Evolutionary conservation across 495 filamentous ascomycete genomes (phyloP).

Genomic region (Barbatosphaeria neglecta): DNA sequence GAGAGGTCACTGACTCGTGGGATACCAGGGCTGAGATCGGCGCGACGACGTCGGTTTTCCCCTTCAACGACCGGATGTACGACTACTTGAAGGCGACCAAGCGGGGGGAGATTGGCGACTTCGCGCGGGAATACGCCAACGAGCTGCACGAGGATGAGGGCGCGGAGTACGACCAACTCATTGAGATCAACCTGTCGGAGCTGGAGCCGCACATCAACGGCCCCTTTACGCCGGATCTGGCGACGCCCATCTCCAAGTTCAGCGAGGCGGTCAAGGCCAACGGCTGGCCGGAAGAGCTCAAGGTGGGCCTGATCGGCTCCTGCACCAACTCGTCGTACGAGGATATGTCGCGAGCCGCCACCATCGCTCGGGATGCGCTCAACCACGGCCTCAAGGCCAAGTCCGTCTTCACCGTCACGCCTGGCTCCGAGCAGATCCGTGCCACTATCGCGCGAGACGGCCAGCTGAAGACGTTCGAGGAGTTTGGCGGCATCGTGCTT

Average conservation of each 20-base stretch:
- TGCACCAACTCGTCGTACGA: conserved; percentile 99
- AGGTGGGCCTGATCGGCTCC: conserved; percentile 93
- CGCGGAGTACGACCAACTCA: conserved; percentile 89
- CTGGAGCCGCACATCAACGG: conserved; percentile 98
- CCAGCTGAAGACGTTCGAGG: conserved; percentile 91
- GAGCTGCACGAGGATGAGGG: conserved; percentile 87
- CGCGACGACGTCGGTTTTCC: conserved; percentile 96
- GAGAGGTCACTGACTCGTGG: not conserved
- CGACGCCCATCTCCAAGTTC: conserved; percentile 95
- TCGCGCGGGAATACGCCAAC: conserved; percentile 69
- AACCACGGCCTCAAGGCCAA: conserved; percentile 91
- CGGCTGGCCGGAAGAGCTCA: conserved; percentile 93
- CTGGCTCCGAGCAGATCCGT: conserved; percentile 95
- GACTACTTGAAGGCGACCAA: conserved; percentile 91
- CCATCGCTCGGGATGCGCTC: conserved; percentile 89
- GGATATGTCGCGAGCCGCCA: conserved; percentile 93
- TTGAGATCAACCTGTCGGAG: conserved; percentile 89
- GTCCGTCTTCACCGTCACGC: conserved; percentile 86
- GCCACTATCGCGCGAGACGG: conserved; percentile 93
- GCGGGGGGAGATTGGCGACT: conserved; percentile 81
- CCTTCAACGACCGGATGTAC: conserved; percentile 96
- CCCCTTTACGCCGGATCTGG: conserved; percentile 98
- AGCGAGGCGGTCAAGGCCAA: conserved; percentile 87
- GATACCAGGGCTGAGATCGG: conserved; percentile 65
- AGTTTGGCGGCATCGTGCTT: conserved; percentile 91